These are phyloP conservation scores for Sesbania bispinosa DNA, from an alignment of 306 rosid genomes.

Conservation along the genomic window DNA sequence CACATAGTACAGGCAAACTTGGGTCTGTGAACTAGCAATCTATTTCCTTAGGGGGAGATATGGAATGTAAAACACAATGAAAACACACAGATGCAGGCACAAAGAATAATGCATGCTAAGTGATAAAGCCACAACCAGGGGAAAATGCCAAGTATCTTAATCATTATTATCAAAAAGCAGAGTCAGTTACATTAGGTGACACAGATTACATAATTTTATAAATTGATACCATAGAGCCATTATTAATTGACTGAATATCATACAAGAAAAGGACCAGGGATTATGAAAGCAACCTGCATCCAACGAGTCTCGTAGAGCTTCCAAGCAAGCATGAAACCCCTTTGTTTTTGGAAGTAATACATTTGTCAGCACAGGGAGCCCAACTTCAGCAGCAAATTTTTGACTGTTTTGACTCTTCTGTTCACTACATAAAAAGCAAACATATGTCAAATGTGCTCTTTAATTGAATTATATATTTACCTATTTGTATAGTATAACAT, in stretches of 20 bases:
- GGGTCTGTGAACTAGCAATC: not conserved
- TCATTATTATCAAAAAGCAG: not conserved
- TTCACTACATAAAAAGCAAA: conserved; percentile 50
- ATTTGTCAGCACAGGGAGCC: conserved; percentile 69
- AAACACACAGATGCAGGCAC: not conserved
- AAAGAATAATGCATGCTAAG: not conserved
- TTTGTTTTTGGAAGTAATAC: conserved; percentile 87
- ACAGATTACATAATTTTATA: not conserved
- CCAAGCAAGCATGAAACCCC: conserved; percentile 87
- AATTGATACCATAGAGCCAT: not conserved
- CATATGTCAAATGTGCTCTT: not conserved
- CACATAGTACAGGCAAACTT: not conserved
- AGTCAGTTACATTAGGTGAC: not conserved
- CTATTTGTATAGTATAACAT: not conserved
- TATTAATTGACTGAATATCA: not conserved
- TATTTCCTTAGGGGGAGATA: not conserved
- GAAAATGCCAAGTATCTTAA: not conserved
- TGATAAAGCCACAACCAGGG: not conserved
- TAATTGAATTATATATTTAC: not conserved
- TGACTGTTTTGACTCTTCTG: conserved; percentile 64
- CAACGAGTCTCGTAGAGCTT: conserved; percentile 61
- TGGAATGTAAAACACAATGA: not conserved
- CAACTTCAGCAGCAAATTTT: conserved; percentile 67
- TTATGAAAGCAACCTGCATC: conserved; percentile 69
- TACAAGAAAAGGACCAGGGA: not conserved